Conservation (phyloP, 2,329 filamentous ascomycete species). For the Amphichorda felina region DNA sequence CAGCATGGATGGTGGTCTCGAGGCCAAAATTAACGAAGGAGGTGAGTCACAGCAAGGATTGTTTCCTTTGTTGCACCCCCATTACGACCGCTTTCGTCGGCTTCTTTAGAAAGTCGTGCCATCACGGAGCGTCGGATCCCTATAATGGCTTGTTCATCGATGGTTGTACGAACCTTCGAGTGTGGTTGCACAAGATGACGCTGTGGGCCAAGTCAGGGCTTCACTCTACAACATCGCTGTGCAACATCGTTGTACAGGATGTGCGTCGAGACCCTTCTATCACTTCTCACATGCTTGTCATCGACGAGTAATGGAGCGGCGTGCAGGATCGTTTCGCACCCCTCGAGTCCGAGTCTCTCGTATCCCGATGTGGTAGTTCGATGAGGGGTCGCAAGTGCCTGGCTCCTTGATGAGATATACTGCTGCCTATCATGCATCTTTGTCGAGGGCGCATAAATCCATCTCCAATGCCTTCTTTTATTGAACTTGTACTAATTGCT, state of each 20-base stretch:
- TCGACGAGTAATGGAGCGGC: conserved; percentile 6
- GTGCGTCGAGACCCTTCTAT: background rate
- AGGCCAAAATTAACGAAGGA: conserved; percentile 86
- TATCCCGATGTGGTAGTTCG: background rate
- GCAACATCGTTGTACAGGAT: no score
- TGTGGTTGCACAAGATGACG: background rate
- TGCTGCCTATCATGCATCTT: no score
- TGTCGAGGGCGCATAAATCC: no score
- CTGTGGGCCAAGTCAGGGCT: background rate
- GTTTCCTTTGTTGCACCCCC: conserved; percentile 12
- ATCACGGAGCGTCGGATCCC: no score
- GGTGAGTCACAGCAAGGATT: conserved; percentile 44
- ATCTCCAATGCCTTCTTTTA: no score
- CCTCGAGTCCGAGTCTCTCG: conserved; percentile 2
- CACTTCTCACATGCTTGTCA: conserved; percentile 2
- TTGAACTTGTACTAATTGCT: background rate
- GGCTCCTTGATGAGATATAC: background rate
- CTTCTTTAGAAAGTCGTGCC: background rate
- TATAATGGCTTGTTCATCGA: no score
- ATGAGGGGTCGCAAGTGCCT: background rate
- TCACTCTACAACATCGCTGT: no score
- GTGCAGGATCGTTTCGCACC: conserved; percentile 24
- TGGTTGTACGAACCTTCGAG: no score
- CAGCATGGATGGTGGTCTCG: conserved; percentile 78
- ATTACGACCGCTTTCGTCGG: conserved; percentile 13